Evolutionary conservation across 2,329 filamentous ascomycete species (phyloP).

Genomic region (Berkeleyomyces basicola): DNA sequence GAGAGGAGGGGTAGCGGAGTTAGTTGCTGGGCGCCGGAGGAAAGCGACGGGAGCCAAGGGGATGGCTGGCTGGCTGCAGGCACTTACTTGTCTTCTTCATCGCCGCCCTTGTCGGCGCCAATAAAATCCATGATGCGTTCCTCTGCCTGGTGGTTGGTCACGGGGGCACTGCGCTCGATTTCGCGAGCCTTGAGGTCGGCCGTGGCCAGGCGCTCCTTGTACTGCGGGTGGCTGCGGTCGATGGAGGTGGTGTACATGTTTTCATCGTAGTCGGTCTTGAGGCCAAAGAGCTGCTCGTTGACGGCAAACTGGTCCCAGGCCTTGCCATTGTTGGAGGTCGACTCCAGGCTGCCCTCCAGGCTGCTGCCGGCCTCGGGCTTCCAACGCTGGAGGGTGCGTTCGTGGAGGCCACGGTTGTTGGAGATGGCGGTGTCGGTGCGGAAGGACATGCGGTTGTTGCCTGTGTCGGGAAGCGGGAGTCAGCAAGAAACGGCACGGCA

Average conservation of each 20-base stretch:
- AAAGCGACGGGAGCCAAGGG: background rate
- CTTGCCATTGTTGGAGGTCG: conserved; percentile 19
- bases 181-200: conserved; percentile 77
- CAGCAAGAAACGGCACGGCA: conserved; percentile 1
- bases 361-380: conserved; percentile 45
- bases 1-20: background rate
- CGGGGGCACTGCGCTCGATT: conserved; percentile 60
- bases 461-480: conserved; percentile 21
- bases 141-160: conserved; percentile 74
- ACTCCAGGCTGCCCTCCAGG: conserved; percentile 57
- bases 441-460: conserved; percentile 50
- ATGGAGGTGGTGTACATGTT: conserved; percentile 88
- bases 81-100: conserved; percentile 82
- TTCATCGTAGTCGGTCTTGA: conserved; percentile 84
- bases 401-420: conserved; percentile 48
- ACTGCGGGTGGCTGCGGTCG: conserved; percentile 67
- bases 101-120: conserved; percentile 49
- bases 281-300: conserved; percentile 74
- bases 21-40: background rate
- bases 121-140: conserved; percentile 61
- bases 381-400: conserved; percentile 71
- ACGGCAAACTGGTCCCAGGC: conserved; percentile 88
- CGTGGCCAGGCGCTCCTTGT: conserved; percentile 57
- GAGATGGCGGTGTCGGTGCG: conserved; percentile 83
- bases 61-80: background rate